A percentile compares a stretch with the other conserved stretches of the same genome.
phyloP scores from a whole-genome alignment of 352 stramenopile genomes.

The Halophytophthora polymorphica region DNA sequence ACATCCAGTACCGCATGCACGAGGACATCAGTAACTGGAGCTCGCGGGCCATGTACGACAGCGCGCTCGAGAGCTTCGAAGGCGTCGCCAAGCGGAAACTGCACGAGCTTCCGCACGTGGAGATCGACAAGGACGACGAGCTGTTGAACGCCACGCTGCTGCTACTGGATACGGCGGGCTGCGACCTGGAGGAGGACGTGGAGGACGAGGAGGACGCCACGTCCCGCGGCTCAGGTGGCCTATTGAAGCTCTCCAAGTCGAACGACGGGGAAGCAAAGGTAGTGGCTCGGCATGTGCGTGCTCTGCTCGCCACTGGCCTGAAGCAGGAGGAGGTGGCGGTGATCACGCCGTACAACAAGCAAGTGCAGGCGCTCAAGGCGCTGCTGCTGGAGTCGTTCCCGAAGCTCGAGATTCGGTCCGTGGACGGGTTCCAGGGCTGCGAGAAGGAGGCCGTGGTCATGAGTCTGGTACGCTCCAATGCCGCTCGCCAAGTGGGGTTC shows the following conservation, averaged over 20 bases:
- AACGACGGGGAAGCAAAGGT: slow-evolving; percentile 80
- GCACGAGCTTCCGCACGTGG: slow-evolving; percentile 71
- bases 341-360: slow-evolving; percentile 98
- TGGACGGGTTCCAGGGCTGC: slow-evolving; percentile 97
- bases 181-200: slow-evolving; percentile 87
- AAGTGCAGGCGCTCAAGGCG: slow-evolving; percentile 91
- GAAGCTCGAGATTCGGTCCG: slow-evolving; percentile 87
- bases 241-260: slow-evolving; percentile 61
- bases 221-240: not conserved
- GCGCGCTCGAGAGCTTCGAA: slow-evolving; percentile 65
- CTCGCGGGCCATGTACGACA: slow-evolving; percentile 93
- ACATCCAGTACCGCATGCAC: slow-evolving; percentile 98
- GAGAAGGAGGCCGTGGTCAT: slow-evolving; percentile 98
- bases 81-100: slow-evolving; percentile 80
- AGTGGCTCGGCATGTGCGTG: slow-evolving; percentile 80
- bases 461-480: slow-evolving; percentile 95
- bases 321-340: slow-evolving; percentile 91
- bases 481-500: slow-evolving; percentile 91
- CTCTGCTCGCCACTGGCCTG: slow-evolving; percentile 84
- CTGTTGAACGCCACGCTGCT: slow-evolving; percentile 79
- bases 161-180: slow-evolving; percentile 94
- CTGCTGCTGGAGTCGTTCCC: slow-evolving; percentile 74
- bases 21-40: slow-evolving; percentile 94
- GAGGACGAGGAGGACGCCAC: slow-evolving; percentile 16
- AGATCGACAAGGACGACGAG: slow-evolving; percentile 50